Evolutionary conservation across 148 eudicot genomes (phyloP).

Genomic region (Spergularia marina): DNA sequence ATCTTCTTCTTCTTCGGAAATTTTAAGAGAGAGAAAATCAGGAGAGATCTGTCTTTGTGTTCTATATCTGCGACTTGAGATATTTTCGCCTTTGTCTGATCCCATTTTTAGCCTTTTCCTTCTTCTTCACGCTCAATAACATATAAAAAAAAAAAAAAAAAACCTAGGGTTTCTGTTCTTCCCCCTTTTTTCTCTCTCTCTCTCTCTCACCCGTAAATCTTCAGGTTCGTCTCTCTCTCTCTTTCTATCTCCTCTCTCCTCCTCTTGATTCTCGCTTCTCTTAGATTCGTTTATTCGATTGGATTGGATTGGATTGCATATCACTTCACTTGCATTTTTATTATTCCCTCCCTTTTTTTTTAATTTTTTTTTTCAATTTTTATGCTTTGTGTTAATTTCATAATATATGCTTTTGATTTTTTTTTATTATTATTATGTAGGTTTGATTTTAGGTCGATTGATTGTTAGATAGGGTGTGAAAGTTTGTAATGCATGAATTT

Average conservation of each 20-base stretch:
- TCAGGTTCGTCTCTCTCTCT: conserved; percentile 25
- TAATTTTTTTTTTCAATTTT: background rate
- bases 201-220: background rate
- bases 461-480: background rate
- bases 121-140: too few relatives aligned
- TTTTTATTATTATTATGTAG: background rate
- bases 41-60: conserved; percentile 26
- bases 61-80: conserved; percentile 43
- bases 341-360: background rate
- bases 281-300: background rate
- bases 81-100: conserved; percentile 34
- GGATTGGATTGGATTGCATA: background rate
- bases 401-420: conserved; percentile 7
- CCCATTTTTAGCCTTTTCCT: conserved; percentile 1
- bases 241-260: background rate
- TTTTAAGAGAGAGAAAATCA: background rate
- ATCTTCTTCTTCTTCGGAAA: too few relatives aligned
- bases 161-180: conserved; percentile 36
- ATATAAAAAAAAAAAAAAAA: too few relatives aligned
- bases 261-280: background rate
- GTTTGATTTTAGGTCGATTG: background rate
- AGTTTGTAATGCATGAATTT: background rate
- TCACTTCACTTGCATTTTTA: conserved; percentile 21
- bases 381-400: conserved; percentile 4
- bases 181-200: conserved; percentile 17